Evolutionary conservation across 2,329 filamentous ascomycete genomes (phyloP).

Genomic region (Cladobotryum mycophilum): DNA sequence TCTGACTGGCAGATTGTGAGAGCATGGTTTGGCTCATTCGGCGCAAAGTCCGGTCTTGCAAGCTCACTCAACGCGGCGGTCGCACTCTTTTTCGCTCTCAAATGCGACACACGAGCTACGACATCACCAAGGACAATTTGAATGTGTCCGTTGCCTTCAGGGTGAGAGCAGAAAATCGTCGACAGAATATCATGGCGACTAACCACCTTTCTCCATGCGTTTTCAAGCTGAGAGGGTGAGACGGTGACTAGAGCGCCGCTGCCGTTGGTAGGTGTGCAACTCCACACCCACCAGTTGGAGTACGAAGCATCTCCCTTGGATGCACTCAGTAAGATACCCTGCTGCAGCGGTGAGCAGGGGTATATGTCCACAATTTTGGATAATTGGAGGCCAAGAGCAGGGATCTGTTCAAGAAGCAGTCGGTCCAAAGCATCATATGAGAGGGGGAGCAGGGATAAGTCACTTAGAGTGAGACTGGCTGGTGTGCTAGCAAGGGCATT

Average conservation of each 20-base stretch:
- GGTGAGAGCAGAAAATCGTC: too few relatives aligned
- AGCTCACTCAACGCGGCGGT: not conserved
- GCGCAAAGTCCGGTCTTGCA: too few relatives aligned
- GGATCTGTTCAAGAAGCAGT: not conserved
- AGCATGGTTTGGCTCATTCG: conserved; percentile 7
- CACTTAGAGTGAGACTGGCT: not conserved
- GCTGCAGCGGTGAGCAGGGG: not conserved
- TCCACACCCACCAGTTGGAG: too few relatives aligned
- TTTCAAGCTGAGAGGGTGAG: not conserved
- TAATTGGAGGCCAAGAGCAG: not conserved
- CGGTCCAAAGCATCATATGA: not conserved
- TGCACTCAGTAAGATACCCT: not conserved
- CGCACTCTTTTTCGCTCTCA: not conserved
- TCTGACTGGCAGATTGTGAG: conserved; percentile 12
- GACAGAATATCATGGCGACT: too few relatives aligned
- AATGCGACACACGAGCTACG: too few relatives aligned
- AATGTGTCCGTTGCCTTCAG: too few relatives aligned
- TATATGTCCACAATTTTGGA: not conserved
- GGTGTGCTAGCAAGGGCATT: not conserved
- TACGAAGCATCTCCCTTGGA: not conserved
- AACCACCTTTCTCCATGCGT: too few relatives aligned
- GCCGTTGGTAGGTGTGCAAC: too few relatives aligned
- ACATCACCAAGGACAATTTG: too few relatives aligned
- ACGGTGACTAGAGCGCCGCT: not conserved
- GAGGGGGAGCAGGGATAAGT: not conserved